These are phyloP conservation scores for Fusarium circinatum DNA, from an alignment of 2,329 filamentous ascomycete species.

Conservation along the genomic window DNA sequence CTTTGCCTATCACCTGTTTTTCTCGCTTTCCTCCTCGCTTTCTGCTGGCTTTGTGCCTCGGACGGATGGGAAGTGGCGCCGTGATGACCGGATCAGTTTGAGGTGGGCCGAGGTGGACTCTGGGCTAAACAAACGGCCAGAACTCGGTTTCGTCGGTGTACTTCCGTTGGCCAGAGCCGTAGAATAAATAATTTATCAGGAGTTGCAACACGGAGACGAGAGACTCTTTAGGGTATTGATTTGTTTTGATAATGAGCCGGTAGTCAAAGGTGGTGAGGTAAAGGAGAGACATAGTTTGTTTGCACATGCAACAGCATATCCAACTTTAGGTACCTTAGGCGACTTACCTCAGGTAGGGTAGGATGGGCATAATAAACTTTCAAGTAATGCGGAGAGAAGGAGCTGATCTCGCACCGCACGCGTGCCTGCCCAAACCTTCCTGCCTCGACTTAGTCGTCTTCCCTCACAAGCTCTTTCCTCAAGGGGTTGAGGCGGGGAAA, in stretches of 20 bases:
- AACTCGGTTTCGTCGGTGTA: conserved; percentile 26
- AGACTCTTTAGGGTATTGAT: neutral
- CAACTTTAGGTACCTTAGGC: neutral
- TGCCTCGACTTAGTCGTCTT: conserved; percentile 1
- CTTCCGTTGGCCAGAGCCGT: conserved; percentile 23
- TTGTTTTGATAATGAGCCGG: neutral
- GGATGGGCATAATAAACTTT: conserved; percentile 10
- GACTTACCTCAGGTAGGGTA: neutral
- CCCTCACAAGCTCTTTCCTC: conserved; percentile 22
- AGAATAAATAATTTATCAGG: conserved; percentile 13
- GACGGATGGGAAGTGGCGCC: conserved; percentile 36
- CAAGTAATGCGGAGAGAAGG: conserved; percentile 30
- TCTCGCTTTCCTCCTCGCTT: conserved; percentile 26
- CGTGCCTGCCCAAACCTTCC: conserved; percentile 32
- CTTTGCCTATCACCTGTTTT: conserved; percentile 21
- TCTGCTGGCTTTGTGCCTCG: conserved; percentile 35
- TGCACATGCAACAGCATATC: conserved; percentile 26
- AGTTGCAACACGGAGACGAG: neutral
- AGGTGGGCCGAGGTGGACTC: conserved; percentile 39
- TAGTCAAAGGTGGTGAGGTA: neutral
- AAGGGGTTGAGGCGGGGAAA: conserved; percentile 29
- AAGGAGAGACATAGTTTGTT: conserved; percentile 9
- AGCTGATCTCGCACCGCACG: conserved; percentile 17
- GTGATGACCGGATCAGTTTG: conserved; percentile 21
- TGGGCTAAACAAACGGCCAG: conserved; percentile 24